These are phyloP conservation scores for Lobosporangium transversale DNA, from an alignment of 192 early-diverging fungal species.

Conservation along the genomic window DNA sequence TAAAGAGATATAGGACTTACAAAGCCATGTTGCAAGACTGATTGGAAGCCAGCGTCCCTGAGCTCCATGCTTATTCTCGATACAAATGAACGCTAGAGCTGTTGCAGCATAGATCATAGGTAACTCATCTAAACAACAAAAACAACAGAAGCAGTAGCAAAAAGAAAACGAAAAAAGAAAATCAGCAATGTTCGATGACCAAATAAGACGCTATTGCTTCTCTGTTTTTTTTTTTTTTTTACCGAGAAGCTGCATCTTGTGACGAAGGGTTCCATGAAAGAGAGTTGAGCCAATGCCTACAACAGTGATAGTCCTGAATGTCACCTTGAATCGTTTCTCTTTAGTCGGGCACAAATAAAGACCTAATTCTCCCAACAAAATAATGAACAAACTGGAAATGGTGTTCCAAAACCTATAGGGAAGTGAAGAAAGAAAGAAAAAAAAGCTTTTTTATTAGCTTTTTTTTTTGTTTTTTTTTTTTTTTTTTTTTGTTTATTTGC, in stretches of 20 bases:
- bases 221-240: slow-evolving; percentile 16
- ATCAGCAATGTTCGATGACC: not conserved
- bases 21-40: slow-evolving; percentile 54
- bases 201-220: no score
- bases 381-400: slow-evolving; percentile 71
- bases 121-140: slow-evolving; percentile 31
- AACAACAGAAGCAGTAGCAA: no score
- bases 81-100: slow-evolving; percentile 50
- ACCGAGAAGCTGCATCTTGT: slow-evolving; percentile 76
- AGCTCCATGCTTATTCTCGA: slow-evolving; percentile 54
- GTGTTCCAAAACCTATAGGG: slow-evolving; percentile 62
- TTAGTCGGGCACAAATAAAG: slow-evolving; percentile 60
- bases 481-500: no score
- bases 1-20: no score
- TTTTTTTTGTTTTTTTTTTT: no score
- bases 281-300: slow-evolving; percentile 80
- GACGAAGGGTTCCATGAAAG: slow-evolving; percentile 82
- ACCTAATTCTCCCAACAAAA: slow-evolving; percentile 67
- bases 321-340: slow-evolving; percentile 58
- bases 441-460: no score
- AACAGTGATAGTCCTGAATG: slow-evolving; percentile 66
- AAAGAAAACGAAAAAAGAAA: not conserved
- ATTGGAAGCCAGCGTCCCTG: slow-evolving; percentile 61
- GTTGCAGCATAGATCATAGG: slow-evolving; percentile 54
- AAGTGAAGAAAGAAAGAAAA: not conserved